These are phyloP conservation scores for Kodamaea plutei DNA, from an alignment of 1,139 yeast species.

Conservation along the genomic window DNA sequence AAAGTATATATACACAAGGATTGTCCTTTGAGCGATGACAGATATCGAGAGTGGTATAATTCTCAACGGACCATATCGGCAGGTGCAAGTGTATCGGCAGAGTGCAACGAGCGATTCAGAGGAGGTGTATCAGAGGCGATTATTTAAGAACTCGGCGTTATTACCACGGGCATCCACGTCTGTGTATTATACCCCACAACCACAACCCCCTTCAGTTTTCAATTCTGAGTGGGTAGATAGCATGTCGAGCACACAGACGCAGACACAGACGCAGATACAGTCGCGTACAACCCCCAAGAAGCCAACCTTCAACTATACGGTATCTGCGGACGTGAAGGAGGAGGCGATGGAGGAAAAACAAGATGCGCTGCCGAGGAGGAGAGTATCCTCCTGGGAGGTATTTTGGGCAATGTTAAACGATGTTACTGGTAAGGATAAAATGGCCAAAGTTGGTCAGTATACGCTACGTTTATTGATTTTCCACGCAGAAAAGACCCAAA, in stretches of 20 bases:
- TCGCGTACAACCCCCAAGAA: not conserved
- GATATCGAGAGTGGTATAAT: conserved; percentile 6
- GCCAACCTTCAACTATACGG: no score
- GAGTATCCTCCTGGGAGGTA: conserved; percentile 30
- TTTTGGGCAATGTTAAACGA: conserved; percentile 50
- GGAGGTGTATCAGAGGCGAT: no score
- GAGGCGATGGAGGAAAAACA: not conserved
- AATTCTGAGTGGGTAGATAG: conserved; percentile 38
- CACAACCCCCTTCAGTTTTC: conserved; percentile 14
- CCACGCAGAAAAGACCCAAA: conserved; percentile 43
- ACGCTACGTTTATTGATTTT: conserved; percentile 48
- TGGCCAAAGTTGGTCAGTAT: conserved; percentile 63
- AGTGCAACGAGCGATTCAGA: no score
- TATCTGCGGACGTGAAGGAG: no score
- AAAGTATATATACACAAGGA: conserved; percentile 1
- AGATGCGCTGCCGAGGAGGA: no score
- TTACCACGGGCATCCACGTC: conserved; percentile 3
- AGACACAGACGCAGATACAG: conserved; percentile 3
- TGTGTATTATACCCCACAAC: conserved; percentile 3
- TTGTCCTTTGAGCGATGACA: conserved; percentile 4
- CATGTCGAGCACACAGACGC: conserved; percentile 2
- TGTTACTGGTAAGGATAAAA: conserved; percentile 64
- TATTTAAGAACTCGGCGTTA: conserved; percentile 3
- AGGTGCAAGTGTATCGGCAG: no score
- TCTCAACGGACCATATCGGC: conserved; percentile 2